Percentiles rank a stretch among this genome's conserved stretches.
These are phyloP conservation scores for Candida sakaeoensis DNA, from an alignment of 805 yeast genomes.

Conservation along the genomic window DNA sequence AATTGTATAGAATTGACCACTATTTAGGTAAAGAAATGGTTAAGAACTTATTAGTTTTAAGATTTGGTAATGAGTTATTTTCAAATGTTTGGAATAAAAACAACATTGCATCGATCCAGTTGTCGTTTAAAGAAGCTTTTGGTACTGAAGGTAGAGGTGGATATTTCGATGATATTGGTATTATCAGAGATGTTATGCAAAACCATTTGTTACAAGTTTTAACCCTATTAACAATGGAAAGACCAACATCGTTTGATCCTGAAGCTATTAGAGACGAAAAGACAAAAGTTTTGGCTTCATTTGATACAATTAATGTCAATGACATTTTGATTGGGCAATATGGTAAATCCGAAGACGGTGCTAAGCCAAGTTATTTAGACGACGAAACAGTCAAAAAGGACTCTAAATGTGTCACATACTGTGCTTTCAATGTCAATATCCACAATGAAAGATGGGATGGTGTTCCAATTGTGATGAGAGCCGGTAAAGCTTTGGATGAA, in stretches of 20 bases:
- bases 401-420: slow-evolving; percentile 89
- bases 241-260: slow-evolving; percentile 87
- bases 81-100: slow-evolving; percentile 86
- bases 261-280: slow-evolving; percentile 95
- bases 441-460: slow-evolving; percentile 97
- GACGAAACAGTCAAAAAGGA: slow-evolving; percentile 82
- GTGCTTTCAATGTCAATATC: slow-evolving; percentile 76
- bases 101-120: slow-evolving; percentile 75
- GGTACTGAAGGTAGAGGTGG: slow-evolving; percentile 99
- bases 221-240: slow-evolving; percentile 90
- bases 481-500: slow-evolving; percentile 95
- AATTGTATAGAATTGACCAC: slow-evolving; percentile 93
- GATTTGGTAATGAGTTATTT: slow-evolving; percentile 88
- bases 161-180: slow-evolving; percentile 91
- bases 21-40: slow-evolving; percentile 98
- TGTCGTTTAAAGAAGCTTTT: slow-evolving; percentile 94
- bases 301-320: slow-evolving; percentile 59
- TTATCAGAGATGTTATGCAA: slow-evolving; percentile 97
- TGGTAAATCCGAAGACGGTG: slow-evolving; percentile 75
- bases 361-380: slow-evolving; percentile 86
- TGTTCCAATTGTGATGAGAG: slow-evolving; percentile 92
- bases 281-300: slow-evolving; percentile 84
- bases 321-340: slow-evolving; percentile 88
- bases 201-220: slow-evolving; percentile 92
- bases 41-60: slow-evolving; percentile 80